Conservation (phyloP, 1,284 basidiomycete genomes). For the Wallemia mellicola region DNA sequence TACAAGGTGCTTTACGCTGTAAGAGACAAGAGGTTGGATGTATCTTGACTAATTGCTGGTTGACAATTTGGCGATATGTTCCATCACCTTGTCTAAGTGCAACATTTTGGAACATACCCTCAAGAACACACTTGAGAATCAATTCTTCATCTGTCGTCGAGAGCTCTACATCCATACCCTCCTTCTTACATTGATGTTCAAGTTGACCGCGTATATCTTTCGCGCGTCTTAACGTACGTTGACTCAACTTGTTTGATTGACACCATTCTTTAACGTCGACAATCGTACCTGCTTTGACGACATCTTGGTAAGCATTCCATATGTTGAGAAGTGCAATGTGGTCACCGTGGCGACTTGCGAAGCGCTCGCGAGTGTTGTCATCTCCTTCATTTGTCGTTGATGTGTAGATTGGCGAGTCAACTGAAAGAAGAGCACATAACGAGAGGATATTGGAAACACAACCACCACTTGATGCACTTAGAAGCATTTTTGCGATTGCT, state of each 20-base stretch:
- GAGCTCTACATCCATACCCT: slow-evolving; percentile 8
- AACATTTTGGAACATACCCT: slow-evolving; percentile 48
- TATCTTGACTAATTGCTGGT: slow-evolving; percentile 54
- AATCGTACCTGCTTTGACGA: slow-evolving; percentile 10
- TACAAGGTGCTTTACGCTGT: slow-evolving; percentile 47
- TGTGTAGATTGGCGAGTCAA: slow-evolving; percentile 23
- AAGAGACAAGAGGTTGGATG: slow-evolving; percentile 54
- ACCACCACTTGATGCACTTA: slow-evolving; percentile 35
- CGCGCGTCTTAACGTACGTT: slow-evolving; percentile 8
- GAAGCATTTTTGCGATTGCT: slow-evolving; percentile 37
- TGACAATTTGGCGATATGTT: slow-evolving; percentile 49
- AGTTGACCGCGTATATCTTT: slow-evolving; percentile 11
- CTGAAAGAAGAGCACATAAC: slow-evolving; percentile 46
- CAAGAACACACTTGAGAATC: slow-evolving; percentile 19
- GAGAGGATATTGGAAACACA: slow-evolving; percentile 45
- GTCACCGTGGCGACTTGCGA: slow-evolving; percentile 11
- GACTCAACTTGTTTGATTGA: slow-evolving; percentile 27
- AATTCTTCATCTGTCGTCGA: slow-evolving; percentile 10
- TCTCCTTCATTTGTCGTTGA: slow-evolving; percentile 7
- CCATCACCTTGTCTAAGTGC: slow-evolving; percentile 54
- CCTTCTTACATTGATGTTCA: slow-evolving; percentile 8
- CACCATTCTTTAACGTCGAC: slow-evolving; percentile 37
- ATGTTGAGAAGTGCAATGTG: slow-evolving; percentile 12
- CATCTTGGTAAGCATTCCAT: slow-evolving; percentile 19
- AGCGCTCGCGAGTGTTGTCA: slow-evolving; percentile 19